Conservation (phyloP, 2,329 filamentous ascomycete species). For the Fusarium pininemorale region DNA sequence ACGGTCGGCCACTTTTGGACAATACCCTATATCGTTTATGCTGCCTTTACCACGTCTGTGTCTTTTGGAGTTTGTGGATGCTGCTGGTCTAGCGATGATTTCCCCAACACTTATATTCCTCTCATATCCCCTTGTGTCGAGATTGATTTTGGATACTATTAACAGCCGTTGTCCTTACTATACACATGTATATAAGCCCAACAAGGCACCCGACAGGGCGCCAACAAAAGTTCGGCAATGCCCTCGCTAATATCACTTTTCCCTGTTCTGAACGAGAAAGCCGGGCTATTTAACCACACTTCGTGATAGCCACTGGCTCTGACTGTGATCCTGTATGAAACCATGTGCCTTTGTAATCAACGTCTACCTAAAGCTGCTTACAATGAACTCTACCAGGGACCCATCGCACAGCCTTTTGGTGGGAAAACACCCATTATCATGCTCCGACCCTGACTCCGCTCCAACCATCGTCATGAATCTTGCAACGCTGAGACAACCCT, state of each 20-base stretch:
- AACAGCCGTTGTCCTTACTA: not conserved
- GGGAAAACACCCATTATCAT: slow-evolving; percentile 47
- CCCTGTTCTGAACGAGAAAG: not conserved
- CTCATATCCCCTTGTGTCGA: not conserved
- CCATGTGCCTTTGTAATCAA: slow-evolving; percentile 40
- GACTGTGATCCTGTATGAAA: slow-evolving; percentile 5
- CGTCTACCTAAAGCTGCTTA: slow-evolving; percentile 45
- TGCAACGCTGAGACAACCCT: slow-evolving; percentile 35
- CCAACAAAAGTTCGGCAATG: not conserved
- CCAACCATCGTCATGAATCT: slow-evolving; percentile 43
- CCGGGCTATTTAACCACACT: not conserved
- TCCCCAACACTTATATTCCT: slow-evolving; percentile 13
- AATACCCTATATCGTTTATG: slow-evolving; percentile 40
- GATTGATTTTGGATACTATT: slow-evolving; percentile 9
- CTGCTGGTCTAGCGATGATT: slow-evolving; percentile 30
- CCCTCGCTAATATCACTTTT: slow-evolving; percentile 4
- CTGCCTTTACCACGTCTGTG: slow-evolving; percentile 1
- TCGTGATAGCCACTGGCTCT: not conserved
- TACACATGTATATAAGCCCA: slow-evolving; percentile 1
- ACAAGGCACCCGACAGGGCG: not conserved
- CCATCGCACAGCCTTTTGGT: slow-evolving; percentile 45
- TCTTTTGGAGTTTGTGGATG: slow-evolving; percentile 25
- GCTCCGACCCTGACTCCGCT: slow-evolving; percentile 46
- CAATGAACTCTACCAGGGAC: slow-evolving; percentile 43
- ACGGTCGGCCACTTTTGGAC: slow-evolving; percentile 34